A percentile compares a stretch with the other conserved stretches of the same genome.
phyloP scores from a whole-genome alignment of 31 red algal species.

The Endocladia muricata region DNA sequence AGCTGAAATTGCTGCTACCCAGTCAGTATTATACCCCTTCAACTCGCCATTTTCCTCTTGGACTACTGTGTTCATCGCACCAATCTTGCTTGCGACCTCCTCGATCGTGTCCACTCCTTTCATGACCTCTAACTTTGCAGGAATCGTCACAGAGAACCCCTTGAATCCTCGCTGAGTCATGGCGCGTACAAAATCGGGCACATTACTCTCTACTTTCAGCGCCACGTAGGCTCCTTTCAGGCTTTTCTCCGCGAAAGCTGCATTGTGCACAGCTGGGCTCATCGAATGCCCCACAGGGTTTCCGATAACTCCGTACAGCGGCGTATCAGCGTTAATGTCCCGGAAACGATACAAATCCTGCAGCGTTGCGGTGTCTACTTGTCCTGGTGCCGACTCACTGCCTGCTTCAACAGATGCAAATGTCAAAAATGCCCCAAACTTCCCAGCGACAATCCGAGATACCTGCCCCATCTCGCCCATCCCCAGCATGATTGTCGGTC shows the following conservation, averaged over 20 bases:
- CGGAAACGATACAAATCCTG: conserved; percentile 71
- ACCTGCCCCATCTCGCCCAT: conserved; percentile 85
- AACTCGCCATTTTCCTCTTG: conserved; percentile 15
- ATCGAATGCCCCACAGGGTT: conserved; percentile 81
- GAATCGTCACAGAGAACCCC: conserved; percentile 91
- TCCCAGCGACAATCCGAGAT: conserved; percentile 70
- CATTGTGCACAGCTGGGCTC: conserved; percentile 89
- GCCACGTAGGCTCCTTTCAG: conserved; percentile 73
- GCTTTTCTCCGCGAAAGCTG: conserved; percentile 29
- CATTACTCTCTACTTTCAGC: conserved; percentile 62
- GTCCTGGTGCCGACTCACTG: conserved; percentile 82
- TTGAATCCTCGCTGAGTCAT: conserved; percentile 63
- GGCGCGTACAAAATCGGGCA: conserved; percentile 36
- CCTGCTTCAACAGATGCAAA: conserved; percentile 72
- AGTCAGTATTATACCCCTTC: conserved; percentile 93
- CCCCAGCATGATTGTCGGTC: conserved; percentile 72
- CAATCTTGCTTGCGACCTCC: conserved; percentile 69
- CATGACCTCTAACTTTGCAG: conserved; percentile 75
- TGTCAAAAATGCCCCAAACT: conserved; percentile 87
- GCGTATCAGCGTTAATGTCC: conserved; percentile 38
- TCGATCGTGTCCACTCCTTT: conserved; percentile 81
- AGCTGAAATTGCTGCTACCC: conserved; percentile 83
- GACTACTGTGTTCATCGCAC: conserved; percentile 94
- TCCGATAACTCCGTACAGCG: conserved; percentile 88
- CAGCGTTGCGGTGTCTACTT: conserved; percentile 60